phyloP scores from a whole-genome alignment of 345 rosid species.

The Lenwebbia sp. region DNA sequence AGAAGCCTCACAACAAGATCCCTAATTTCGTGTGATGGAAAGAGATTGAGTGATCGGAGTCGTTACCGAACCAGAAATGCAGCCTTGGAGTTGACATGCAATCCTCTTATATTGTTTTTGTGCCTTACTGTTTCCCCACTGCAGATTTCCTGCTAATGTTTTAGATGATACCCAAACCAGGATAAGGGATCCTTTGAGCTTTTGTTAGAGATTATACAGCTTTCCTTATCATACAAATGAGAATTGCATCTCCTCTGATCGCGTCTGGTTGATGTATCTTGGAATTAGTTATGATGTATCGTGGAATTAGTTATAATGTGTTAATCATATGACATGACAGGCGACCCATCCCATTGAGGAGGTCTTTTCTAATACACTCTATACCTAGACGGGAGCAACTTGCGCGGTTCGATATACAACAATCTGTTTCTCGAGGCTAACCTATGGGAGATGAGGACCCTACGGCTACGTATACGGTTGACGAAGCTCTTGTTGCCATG shows the following conservation, averaged over 20 bases:
- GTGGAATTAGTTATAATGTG: background rate
- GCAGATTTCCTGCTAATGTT: background rate
- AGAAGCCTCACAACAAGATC: background rate
- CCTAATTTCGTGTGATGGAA: background rate
- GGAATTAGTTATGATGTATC: background rate
- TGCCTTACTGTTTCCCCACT: background rate
- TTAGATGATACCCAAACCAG: background rate
- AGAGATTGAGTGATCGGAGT: background rate
- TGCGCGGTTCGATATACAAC: background rate
- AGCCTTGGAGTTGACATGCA: background rate
- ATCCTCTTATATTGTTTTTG: background rate
- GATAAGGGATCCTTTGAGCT: background rate
- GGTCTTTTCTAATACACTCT: background rate
- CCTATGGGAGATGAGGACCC: conserved; percentile 24
- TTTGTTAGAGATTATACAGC: background rate
- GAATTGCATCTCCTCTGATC: background rate
- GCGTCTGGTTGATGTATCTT: background rate
- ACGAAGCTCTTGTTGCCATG: conserved; percentile 68
- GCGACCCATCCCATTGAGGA: background rate
- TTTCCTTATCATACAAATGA: background rate
- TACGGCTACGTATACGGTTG: conserved; percentile 39
- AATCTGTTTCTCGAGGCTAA: background rate
- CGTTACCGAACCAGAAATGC: background rate
- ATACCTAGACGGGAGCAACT: background rate
- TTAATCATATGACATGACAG: background rate